Evolutionary conservation across 164 flowering plant genomes (phyloP).

Genomic region (Hamamelis virginiana): DNA sequence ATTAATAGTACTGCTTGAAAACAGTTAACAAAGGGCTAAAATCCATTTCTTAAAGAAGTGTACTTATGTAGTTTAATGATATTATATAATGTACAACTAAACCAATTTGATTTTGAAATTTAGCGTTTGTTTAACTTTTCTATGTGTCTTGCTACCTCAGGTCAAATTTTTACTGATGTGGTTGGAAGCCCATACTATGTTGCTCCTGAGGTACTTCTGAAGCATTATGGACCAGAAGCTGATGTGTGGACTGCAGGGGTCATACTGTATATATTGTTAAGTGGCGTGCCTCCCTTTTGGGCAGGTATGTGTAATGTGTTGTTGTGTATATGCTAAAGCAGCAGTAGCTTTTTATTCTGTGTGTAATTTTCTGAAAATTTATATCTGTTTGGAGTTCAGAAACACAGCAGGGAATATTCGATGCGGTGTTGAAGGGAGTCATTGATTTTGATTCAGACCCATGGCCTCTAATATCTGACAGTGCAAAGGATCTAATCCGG

Average conservation of each 20-base stretch:
- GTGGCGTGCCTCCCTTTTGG: slow-evolving; percentile 99
- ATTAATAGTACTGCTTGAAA: neutral
- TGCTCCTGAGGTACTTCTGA: slow-evolving; percentile 95
- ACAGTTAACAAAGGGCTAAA: neutral
- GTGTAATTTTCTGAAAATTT: slow-evolving; percentile 1
- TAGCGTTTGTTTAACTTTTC: neutral
- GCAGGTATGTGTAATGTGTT: slow-evolving; percentile 62
- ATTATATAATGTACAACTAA: neutral
- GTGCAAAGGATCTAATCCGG: slow-evolving; percentile 90
- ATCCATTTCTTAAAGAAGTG: neutral
- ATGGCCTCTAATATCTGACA: slow-evolving; percentile 95
- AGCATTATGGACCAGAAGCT: slow-evolving; percentile 93
- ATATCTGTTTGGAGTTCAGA: slow-evolving; percentile 24
- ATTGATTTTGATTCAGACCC: slow-evolving; percentile 98
- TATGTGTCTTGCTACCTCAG: slow-evolving; percentile 36
- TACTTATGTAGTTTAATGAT: neutral
- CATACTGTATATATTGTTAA: slow-evolving; percentile 79
- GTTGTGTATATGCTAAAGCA: neutral
- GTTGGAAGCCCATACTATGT: slow-evolving; percentile 99
- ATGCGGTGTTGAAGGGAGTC: slow-evolving; percentile 85
- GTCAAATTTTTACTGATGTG: slow-evolving; percentile 89
- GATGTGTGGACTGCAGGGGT: slow-evolving; percentile 99
- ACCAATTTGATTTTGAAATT: neutral
- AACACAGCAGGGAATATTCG: slow-evolving; percentile 55
- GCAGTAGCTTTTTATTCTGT: neutral